These are phyloP conservation scores for Vicia faba DNA, from an alignment of 306 rosid genomes.

Conservation along the genomic window DNA sequence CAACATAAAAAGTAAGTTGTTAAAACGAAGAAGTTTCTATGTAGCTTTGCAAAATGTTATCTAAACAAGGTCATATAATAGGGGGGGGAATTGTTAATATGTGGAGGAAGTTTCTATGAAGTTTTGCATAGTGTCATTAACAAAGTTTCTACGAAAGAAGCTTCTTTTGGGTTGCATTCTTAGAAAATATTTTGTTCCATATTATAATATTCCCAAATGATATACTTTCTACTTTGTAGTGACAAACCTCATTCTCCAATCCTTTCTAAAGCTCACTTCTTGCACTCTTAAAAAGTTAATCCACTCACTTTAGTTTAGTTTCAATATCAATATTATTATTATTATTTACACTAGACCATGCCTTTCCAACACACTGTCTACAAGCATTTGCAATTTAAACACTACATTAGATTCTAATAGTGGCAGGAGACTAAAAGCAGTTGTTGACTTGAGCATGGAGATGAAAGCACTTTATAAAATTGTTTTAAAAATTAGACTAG, in stretches of 20 bases:
- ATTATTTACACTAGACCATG: slow-evolving; percentile 8
- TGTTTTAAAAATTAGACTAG: no score
- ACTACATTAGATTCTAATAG: neutral
- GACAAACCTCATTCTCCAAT: slow-evolving; percentile 28
- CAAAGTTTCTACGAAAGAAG: slow-evolving; percentile 13
- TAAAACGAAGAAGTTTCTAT: slow-evolving; percentile 5
- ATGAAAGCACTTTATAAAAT: slow-evolving; percentile 13
- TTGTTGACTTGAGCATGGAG: slow-evolving; percentile 37
- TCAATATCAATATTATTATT: slow-evolving; percentile 25
- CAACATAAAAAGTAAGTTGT: neutral
- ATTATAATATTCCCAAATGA: slow-evolving; percentile 16
- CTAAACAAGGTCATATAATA: slow-evolving; percentile 9
- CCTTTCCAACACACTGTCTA: slow-evolving; percentile 30
- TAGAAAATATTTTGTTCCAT: slow-evolving; percentile 23
- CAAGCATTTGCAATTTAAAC: slow-evolving; percentile 23
- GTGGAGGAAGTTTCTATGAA: slow-evolving; percentile 14
- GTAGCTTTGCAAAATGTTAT: slow-evolving; percentile 18
- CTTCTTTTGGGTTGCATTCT: slow-evolving; percentile 3
- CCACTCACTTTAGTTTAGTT: slow-evolving; percentile 16
- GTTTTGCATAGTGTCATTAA: neutral
- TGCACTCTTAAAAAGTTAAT: slow-evolving; percentile 26
- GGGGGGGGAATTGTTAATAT: no score
- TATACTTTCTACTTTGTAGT: neutral
- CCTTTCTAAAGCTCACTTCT: slow-evolving; percentile 6
- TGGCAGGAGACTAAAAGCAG: slow-evolving; percentile 24